Evolutionary conservation across 2,329 filamentous ascomycete species (phyloP).

Genomic region (Elsinoe necatrix): DNA sequence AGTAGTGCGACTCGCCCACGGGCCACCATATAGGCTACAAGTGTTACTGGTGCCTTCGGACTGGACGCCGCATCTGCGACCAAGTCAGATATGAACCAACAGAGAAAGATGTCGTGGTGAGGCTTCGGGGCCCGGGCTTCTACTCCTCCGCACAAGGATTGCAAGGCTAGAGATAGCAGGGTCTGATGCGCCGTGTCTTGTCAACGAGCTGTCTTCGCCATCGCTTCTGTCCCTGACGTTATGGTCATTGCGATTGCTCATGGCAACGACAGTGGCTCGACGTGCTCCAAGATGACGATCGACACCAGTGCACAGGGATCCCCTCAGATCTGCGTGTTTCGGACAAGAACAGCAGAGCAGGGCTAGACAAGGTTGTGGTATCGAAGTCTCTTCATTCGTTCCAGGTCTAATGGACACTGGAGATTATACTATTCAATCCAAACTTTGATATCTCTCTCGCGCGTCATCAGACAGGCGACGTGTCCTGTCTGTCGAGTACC

Average conservation of each 20-base stretch:
- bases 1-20: background rate
- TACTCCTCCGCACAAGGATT: background rate
- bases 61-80: background rate
- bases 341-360: background rate
- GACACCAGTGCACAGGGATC: background rate
- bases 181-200: background rate
- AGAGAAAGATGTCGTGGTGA: background rate
- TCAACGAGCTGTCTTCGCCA: background rate
- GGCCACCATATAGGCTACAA: background rate
- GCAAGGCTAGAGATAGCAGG: no score
- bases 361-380: background rate
- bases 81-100: background rate
- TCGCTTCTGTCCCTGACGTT: background rate
- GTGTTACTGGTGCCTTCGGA: background rate
- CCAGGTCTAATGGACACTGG: background rate
- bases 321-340: constrained; percentile 5
- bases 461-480: background rate
- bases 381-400: background rate
- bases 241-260: background rate
- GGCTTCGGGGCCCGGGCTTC: background rate
- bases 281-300: background rate
- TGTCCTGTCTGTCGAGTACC: background rate
- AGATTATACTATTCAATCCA: constrained; percentile 6
- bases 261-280: background rate
- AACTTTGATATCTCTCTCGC: background rate